Evolutionary conservation across 441 rosid genomes (phyloP), one percentile per base, ranked within the genome.

Genomic region (Breynia disticha): DNA sequence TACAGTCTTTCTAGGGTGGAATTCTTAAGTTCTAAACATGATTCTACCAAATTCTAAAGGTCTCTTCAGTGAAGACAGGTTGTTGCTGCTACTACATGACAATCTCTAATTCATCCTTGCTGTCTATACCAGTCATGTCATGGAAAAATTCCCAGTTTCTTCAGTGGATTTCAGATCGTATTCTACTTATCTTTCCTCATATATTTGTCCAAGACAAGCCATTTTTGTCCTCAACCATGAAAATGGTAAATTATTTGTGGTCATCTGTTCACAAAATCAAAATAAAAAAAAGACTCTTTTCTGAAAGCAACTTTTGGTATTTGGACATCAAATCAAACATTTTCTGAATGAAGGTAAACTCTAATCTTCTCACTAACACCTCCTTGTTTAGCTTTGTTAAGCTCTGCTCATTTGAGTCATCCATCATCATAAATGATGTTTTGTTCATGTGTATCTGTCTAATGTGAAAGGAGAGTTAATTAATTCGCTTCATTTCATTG

Each of bases 371-470:
- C 60, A 50, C 52, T 46, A 48, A 32, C 19, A 22, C 66, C 45
- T 18, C 56, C 52, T 62, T 68, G 59, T 53, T 59, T 62, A 50
- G 61, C 63, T 48, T 21, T 59, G 42, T 58, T 64, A 41, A 57
- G 48, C 61, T 49, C 39, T 46, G 19, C 55, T 61, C 42, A 20
- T 59, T 39, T 39, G 39, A 65, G 46, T 56, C 57, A 46, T 20
- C 38, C 21, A 16, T 32, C 70, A 44, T 50, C 55, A 37, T 46
- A 41, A 28, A 22, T 21, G 8, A 28, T 22, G 2, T 14, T 22
- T 56, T 35, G 60, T 60, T 66, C 44, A 50, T 53, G 17, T 15
- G 56, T 62, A 46, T 21, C 64, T 65, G 52, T 68, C 71, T 21
- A 2, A 0, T 16, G 16, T 57, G 67, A 63, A 46, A 69, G 22